These are phyloP conservation scores for Rhizophora apiculata DNA, from an alignment of 345 rosid species.

Conservation along the genomic window DNA sequence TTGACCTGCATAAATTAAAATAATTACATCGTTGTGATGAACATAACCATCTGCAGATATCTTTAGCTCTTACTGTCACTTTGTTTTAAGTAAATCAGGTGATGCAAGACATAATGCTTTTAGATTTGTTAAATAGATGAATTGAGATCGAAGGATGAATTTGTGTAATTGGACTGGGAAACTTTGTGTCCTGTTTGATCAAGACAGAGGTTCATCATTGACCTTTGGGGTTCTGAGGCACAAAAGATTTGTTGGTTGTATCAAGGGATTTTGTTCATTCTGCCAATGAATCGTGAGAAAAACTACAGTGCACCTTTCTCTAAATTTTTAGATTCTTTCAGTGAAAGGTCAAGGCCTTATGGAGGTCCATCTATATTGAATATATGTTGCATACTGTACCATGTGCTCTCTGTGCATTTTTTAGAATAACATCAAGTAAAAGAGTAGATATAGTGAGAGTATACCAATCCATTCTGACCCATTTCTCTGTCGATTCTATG, in stretches of 20 bases:
- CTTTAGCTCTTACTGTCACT: background rate
- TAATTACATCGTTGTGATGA: background rate
- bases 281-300: background rate
- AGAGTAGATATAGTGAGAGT: slow-evolving; percentile 1
- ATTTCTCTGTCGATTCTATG: slow-evolving; percentile 17
- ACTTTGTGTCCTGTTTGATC: background rate
- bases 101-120: background rate
- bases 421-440: background rate
- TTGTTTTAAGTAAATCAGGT: background rate
- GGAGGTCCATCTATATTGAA: background rate
- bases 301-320: background rate
- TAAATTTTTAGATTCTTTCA: background rate
- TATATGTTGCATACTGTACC: background rate
- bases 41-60: too few species aligned
- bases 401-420: background rate
- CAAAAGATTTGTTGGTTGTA: background rate
- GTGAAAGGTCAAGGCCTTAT: background rate
- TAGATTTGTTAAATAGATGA: background rate
- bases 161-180: background rate
- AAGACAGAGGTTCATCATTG: background rate
- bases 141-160: background rate
- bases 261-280: background rate
- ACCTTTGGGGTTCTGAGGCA: background rate
- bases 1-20: slow-evolving; percentile 25
- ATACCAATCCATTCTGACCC: slow-evolving; percentile 38